Evolutionary conservation across 2,329 filamentous ascomycete species (phyloP), one percentile per base, ranked within the genome.

Genomic region (Talaromyces atroroseus): DNA sequence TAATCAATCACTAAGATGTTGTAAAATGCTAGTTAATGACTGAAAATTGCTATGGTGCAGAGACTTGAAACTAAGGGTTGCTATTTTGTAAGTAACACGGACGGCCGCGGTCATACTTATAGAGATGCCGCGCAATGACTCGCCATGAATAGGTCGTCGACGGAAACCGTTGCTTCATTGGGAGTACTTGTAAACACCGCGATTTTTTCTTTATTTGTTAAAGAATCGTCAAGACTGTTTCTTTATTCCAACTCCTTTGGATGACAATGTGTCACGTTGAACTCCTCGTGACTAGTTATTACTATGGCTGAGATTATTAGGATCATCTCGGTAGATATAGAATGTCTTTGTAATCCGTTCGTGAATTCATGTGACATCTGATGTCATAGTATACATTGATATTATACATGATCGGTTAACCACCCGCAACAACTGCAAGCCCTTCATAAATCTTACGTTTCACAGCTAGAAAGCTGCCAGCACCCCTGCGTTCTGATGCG

Each of bases 361-460:
- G 20, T 47, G 23, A 53, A 23, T 46, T 45, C 42, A 38, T 53
- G 29, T 45, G 40, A 36, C 24, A 52, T 47, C 18, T 42, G 21
- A 42, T 58, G 45, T 53, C 47, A 54, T 50, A 44, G 46, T 23
- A 20, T 49, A 49, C 49, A 57, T 36, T 32, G 26, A 36, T 58
- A 36, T 29, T 38, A 45, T 54, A 58, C 56, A 54, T 49, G 4
- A 54, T 53, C 32, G 14, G 32, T 6, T 36, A 58, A 21, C 56
- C 56, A 12, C 56, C 56, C 21, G 50, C 87, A 62, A 99, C 92
- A 58, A 97, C 90, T 34, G 94, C 94, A 68, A 99, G 74, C 8
- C 90, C 92, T 63, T 95, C 90, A 70, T 99, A 99, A 62, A 99
- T 95, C 73, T 89, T 91, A 73, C 80, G 86, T 75, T 90, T 90